Percentiles rank a stretch among this genome's conserved stretches.
These are phyloP conservation scores for Eucalyptus guilfoylei DNA, from an alignment of 345 rosid genomes.

Conservation along the genomic window DNA sequence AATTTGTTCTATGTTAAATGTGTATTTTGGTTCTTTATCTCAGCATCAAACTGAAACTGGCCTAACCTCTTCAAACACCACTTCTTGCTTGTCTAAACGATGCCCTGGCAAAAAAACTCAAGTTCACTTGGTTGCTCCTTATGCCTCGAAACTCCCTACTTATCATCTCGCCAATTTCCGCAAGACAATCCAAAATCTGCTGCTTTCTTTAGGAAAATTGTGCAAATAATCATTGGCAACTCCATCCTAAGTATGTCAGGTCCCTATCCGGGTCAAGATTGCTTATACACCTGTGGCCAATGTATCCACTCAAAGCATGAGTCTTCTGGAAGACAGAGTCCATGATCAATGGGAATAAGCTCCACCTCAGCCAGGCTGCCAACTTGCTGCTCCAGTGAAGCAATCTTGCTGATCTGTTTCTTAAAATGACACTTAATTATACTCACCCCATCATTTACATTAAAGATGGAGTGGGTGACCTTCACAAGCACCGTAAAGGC, in stretches of 20 bases:
- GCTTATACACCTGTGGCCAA: slow-evolving; percentile 28
- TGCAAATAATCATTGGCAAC: slow-evolving; percentile 27
- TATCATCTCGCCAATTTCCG: slow-evolving; percentile 36
- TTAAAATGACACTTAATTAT: background rate
- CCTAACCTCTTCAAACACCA: background rate
- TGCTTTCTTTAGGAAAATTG: slow-evolving; percentile 25
- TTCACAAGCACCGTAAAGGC: slow-evolving; percentile 29
- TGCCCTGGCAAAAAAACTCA: slow-evolving; percentile 18
- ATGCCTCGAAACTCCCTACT: slow-evolving; percentile 24
- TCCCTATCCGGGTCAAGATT: slow-evolving; percentile 20
- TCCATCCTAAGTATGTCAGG: slow-evolving; percentile 24
- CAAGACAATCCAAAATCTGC: slow-evolving; percentile 22
- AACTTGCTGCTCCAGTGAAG: slow-evolving; percentile 17
- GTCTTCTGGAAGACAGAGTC: slow-evolving; percentile 33
- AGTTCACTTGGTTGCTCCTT: slow-evolving; percentile 24
- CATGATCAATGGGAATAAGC: slow-evolving; percentile 35
- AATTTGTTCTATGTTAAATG: too few relatives aligned
- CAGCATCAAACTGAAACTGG: slow-evolving; percentile 27
- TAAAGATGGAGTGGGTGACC: slow-evolving; percentile 19
- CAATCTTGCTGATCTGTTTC: too few relatives aligned
- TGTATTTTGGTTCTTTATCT: slow-evolving; percentile 12
- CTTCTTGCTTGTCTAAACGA: background rate
- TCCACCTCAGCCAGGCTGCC: slow-evolving; percentile 18
- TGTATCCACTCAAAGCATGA: slow-evolving; percentile 35
- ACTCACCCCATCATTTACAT: slow-evolving; percentile 14